Base-by-base conservation (phyloP, 2,329 filamentous ascomycete species). In the Pseudogymnoascus sp. region DNA sequence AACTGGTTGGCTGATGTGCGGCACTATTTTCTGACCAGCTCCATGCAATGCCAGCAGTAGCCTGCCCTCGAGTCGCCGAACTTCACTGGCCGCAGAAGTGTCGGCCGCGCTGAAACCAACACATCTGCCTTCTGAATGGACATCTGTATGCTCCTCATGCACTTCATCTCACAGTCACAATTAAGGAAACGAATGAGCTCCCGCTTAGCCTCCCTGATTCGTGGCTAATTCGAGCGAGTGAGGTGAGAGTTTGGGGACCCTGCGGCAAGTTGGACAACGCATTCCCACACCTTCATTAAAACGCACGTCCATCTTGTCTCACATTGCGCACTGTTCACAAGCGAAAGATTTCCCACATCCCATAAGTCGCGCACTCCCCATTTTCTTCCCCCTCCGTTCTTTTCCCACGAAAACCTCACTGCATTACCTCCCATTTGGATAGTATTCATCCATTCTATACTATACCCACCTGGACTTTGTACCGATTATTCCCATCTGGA, bases 401-500 rank as follows among this genome's bases (percentile, higher is more conserved):
- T 58, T 39, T 58, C 57, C 33, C 6, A 37, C 22, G 22, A 38
- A 58, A 58, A 58, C 33, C 6, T 39, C 33, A 58, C 37, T 28
- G 15, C 57, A 58, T 39, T 39, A 25, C 57, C 8, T 14, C 15
- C 33, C n/a, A 37, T 58, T 39, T 37, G 33, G 33, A 58, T 28
- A 58, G 57, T 37, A 58, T 58, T 53, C 47, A 33, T 53, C 47
- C 47, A 53, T 53, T 53, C 47, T 53, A 53, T 53, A 53, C 47
- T 53, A 33, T 53, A 33, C 28, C 47, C 28, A 58, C 18, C 28
- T 30, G 37, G 57, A 20, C 57, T 38, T 39, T 39, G 33, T 58
- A 58, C 57, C 57, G n/a, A 58, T 39, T 58, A 25, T 36, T 58
- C 57, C 33, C 37, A 58, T 38, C 57, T 58, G 33, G 57, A 36